Conservation (phyloP, 2,329 filamentous ascomycete species). For the Trichophyton mentagrophytes region DNA sequence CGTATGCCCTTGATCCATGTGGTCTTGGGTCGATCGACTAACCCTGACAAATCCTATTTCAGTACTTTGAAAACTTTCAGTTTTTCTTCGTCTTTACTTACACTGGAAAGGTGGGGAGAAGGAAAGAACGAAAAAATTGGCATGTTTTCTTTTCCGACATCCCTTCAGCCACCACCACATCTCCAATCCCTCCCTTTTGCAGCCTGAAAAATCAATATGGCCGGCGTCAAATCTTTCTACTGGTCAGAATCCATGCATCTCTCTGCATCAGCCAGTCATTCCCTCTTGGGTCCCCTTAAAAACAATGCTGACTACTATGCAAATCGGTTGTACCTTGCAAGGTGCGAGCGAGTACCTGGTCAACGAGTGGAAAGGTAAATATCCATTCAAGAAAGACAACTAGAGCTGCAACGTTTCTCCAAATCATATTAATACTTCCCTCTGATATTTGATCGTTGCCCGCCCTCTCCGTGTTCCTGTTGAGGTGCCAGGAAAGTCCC, state of each 20-base stretch:
- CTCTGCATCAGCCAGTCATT: conserved; percentile 5
- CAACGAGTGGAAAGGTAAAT: background rate
- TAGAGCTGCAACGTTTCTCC: conserved; percentile 4
- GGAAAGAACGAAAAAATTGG: background rate
- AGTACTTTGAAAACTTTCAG: background rate
- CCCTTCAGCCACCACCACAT: conserved; percentile 2
- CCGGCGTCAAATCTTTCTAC: background rate
- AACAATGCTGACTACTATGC: conserved; percentile 1
- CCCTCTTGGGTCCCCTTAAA: conserved; percentile 3
- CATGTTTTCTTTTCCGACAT: conserved; percentile 5
- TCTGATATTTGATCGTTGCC: background rate
- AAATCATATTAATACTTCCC: conserved; percentile 4
- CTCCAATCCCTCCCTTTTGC: background rate
- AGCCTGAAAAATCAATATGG: conserved; percentile 6
- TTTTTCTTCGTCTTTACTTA: background rate
- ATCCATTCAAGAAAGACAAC: background rate
- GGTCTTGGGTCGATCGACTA: conserved; percentile 5
- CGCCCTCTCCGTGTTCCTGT: background rate
- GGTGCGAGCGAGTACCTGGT: conserved; percentile 4
- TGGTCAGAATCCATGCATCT: conserved; percentile 2
- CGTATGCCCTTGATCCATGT: conserved; percentile 7
- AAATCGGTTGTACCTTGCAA: conserved; percentile 5
- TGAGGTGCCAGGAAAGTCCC: conserved; percentile 4
- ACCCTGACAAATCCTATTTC: conserved; percentile 1
- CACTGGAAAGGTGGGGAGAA: background rate